A percentile compares a stretch with the other conserved stretches of the same genome.
Conservation (phyloP, 2,329 filamentous ascomycete species). For the Cercospora sesami region DNA sequence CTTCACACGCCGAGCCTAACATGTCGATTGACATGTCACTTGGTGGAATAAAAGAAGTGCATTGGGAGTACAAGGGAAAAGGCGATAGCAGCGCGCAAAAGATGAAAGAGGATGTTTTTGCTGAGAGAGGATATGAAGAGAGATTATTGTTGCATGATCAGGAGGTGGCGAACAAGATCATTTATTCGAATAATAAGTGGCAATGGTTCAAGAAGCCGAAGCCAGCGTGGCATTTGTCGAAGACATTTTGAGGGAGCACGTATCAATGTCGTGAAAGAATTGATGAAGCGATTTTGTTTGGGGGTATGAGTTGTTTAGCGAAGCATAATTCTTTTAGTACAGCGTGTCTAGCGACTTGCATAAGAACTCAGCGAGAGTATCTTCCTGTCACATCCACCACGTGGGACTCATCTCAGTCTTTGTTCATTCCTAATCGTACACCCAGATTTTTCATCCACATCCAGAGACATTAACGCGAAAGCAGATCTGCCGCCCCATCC, state of each 20-base stretch:
- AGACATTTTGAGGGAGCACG: constrained; percentile 21
- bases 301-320: not conserved
- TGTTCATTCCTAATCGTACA: not conserved
- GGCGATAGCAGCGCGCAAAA: constrained; percentile 9
- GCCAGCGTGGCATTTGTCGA: constrained; percentile 20
- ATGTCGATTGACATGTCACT: constrained; percentile 29
- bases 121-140: constrained; percentile 27
- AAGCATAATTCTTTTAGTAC: not conserved
- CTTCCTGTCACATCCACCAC: too few species aligned
- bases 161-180: constrained; percentile 22
- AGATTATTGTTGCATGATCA: constrained; percentile 26
- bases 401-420: not conserved
- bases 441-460: not conserved
- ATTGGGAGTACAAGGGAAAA: constrained; percentile 32
- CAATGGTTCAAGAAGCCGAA: constrained; percentile 25
- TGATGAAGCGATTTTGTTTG: not conserved
- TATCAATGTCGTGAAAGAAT: not conserved
- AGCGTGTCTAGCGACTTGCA: not conserved
- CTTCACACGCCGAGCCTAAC: constrained; percentile 26
- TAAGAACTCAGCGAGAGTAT: not conserved
- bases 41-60: constrained; percentile 25
- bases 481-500: not conserved
- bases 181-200: constrained; percentile 26
- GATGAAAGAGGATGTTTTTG: constrained; percentile 33
- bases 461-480: not conserved